Percentiles rank a stretch among this genome's conserved stretches.
Conservation (phyloP, 345 rosid genomes). For the Bruguiera sexangula region DNA sequence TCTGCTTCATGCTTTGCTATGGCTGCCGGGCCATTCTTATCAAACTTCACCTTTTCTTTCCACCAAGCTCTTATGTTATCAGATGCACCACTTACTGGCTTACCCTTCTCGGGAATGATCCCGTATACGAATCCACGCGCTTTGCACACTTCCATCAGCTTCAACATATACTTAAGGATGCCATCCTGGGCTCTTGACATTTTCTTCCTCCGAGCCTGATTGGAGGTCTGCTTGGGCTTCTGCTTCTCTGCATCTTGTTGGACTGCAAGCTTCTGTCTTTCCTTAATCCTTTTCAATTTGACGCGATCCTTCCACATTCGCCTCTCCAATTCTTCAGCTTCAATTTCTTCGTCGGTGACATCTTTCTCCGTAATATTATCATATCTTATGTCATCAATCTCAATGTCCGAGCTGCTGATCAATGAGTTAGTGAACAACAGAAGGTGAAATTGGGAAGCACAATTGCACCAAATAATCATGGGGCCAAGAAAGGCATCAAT, state of each 20-base stretch:
- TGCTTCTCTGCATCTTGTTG: conserved; percentile 71
- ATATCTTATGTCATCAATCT: conserved; percentile 66
- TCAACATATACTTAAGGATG: conserved; percentile 95
- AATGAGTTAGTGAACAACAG: conserved; percentile 7
- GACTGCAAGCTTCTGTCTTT: conserved; percentile 65
- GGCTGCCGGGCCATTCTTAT: conserved; percentile 95
- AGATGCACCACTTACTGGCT: conserved; percentile 89
- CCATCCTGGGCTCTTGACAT: conserved; percentile 99
- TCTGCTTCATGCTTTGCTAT: conserved; percentile 78
- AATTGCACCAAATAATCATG: neutral
- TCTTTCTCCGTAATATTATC: conserved; percentile 82
- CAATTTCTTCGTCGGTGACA: conserved; percentile 96
- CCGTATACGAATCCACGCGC: conserved; percentile 95
- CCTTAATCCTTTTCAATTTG: conserved; percentile 81
- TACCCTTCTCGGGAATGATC: conserved; percentile 94
- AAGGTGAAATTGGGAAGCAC: neutral
- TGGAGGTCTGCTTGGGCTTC: conserved; percentile 60
- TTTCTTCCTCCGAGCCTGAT: conserved; percentile 97
- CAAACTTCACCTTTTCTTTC: conserved; percentile 97
- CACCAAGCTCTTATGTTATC: conserved; percentile 97
- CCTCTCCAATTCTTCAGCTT: conserved; percentile 74
- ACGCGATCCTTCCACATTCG: conserved; percentile 97
- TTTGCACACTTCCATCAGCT: conserved; percentile 95
- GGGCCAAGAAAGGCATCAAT: neutral
- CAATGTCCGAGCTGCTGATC: conserved; percentile 49